phyloP scores from a whole-genome alignment of 306 rosid species.

The Prunus armeniaca region DNA sequence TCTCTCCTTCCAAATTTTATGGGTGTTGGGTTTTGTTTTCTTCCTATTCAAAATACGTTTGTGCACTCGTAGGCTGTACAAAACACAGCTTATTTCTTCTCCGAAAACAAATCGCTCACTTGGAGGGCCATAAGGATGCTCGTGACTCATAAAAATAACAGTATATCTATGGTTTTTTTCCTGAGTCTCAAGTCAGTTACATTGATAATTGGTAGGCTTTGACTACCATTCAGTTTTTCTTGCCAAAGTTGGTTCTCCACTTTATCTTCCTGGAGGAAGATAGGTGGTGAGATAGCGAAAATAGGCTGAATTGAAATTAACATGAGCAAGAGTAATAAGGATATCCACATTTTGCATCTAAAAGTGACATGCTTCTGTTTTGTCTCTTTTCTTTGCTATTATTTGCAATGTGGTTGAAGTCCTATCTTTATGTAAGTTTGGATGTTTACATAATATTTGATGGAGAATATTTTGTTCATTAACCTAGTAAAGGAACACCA shows the following conservation, averaged over 20 bases:
- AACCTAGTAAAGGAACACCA: not conserved
- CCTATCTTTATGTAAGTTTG: not conserved
- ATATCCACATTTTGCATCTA: not conserved
- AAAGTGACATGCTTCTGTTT: not conserved
- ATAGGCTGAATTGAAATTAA: not conserved
- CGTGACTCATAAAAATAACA: too few relatives aligned
- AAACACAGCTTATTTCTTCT: not conserved
- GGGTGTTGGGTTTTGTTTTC: not conserved
- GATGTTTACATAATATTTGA: not conserved
- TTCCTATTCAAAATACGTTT: not conserved
- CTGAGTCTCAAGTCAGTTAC: not conserved
- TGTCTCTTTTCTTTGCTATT: not conserved
- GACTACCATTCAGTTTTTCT: not conserved
- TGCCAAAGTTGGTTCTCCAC: not conserved
- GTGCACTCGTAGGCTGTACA: not conserved
- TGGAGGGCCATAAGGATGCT: not conserved
- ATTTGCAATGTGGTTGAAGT: not conserved
- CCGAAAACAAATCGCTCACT: not conserved
- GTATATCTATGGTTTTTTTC: too few relatives aligned
- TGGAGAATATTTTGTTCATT: not conserved
- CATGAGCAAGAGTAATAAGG: not conserved
- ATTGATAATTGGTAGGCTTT: not conserved
- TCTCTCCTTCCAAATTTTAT: not conserved
- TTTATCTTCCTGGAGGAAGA: not conserved
- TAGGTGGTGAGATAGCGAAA: not conserved